A percentile compares a stretch with the other conserved stretches of the same genome.
Evolutionary conservation across 768 basidiomycete genomes (phyloP).

Genomic region (Exsudoporus frostii): DNA sequence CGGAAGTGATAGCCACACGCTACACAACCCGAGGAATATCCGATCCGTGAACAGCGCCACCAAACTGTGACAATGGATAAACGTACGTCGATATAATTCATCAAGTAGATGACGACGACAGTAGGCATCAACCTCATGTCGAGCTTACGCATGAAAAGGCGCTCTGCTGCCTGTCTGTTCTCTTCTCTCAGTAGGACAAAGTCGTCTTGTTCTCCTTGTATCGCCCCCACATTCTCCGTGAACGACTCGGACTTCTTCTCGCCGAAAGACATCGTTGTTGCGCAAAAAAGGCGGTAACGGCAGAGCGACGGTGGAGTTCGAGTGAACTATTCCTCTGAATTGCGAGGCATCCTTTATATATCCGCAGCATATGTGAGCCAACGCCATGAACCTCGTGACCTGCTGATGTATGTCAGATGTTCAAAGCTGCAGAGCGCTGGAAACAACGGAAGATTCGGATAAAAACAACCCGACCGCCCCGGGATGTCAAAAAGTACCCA

Average conservation of each 20-base stretch:
- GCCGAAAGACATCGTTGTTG: conserved; percentile 4
- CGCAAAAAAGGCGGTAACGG: not conserved
- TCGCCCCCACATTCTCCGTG: conserved; percentile 2
- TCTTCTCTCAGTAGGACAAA: conserved; percentile 8
- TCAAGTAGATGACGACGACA: conserved; percentile 20
- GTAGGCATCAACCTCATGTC: conserved; percentile 30
- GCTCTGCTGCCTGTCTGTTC: conserved; percentile 18
- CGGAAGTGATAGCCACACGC: conserved; percentile 39
- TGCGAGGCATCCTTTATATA: not conserved
- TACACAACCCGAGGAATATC: conserved; percentile 4
- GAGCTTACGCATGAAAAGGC: conserved; percentile 24
- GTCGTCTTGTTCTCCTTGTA: conserved; percentile 3
- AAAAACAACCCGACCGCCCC: not conserved
- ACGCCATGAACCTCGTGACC: not conserved
- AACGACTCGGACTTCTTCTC: conserved; percentile 11
- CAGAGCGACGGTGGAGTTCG: not conserved
- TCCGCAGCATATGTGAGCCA: not conserved
- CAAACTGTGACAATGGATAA: not conserved
- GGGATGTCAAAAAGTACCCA: not conserved
- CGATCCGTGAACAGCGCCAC: not conserved
- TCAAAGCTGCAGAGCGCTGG: not conserved
- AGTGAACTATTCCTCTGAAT: not conserved
- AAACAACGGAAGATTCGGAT: not conserved
- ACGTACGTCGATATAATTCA: conserved; percentile 29
- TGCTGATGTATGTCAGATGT: not conserved